Evolutionary conservation across 768 basidiomycete species (phyloP), one percentile per base, ranked within the genome.

Genomic region (Leccinum sublutescens): DNA sequence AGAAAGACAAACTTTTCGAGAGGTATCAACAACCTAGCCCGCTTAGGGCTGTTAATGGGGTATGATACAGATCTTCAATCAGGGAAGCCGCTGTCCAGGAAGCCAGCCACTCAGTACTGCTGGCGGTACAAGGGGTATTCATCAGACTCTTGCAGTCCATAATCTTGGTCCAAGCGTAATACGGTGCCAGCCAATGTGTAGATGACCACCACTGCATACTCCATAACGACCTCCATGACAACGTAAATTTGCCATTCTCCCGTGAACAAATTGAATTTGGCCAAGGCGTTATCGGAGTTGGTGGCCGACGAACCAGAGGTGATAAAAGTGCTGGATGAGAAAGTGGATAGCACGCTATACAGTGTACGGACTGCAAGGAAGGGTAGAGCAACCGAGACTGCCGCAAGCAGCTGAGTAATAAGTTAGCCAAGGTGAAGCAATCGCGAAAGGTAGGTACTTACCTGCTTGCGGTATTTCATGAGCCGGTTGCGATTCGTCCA

Each of bases 241-340:
- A 88, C 76, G 68, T 79, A 89, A 62, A 83, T 64, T 52, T 80
- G 70, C 85, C 83, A 87, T 59, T 79, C 71, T 31, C 87, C 86
- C 2, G 79, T 81, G 36, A 82, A 65, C 52, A 82, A 76, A 63
- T 86, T 84, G 68, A 87, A 82, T 67, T 80, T 79, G 38, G 79
- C 79, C 7, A 88, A 77, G 5, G 75, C 71, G 33, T 51, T 64
- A 19, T 27, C 19, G 14, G 65, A 62, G 14, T 38, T 40, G 5
- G 76, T 74, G 19, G 59, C 58, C 23, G 62, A 36, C 31, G 62
- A 11, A 17, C 52, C 56, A 52, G 79, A 56, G 17, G 3, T 76
- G 50, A 77, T 65, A 12, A 78, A 75, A 15, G 86, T 74, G 21
- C 52, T 56, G 19, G 73, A 71, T 47, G 85, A 85, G 75, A 81